Base-by-base conservation (phyloP, 805 yeast species). In the Monosporozyma servazzii region DNA sequence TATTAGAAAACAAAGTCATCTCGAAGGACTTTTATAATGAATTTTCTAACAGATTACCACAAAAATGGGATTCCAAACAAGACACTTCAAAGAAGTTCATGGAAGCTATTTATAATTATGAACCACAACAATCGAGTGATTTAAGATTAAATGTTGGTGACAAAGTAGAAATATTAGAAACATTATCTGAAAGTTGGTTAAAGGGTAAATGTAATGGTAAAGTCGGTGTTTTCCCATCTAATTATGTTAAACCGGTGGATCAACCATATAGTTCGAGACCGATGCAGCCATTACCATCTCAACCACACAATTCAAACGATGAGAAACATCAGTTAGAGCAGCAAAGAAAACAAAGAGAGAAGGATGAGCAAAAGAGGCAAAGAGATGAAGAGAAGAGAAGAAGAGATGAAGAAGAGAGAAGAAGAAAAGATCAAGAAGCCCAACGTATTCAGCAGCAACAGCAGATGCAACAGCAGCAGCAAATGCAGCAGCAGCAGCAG, bases 141-240 rank as follows among this genome's bases (percentile, higher is more conserved):
- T 70, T 91, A 59, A 69, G 65, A 5, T 72, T 91, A 20, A 59
- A 58, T 31, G 75, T 70, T 40, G 97, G 93, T 48, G 90, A 84
- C 54, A 80, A 76, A 59, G 66, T 91, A 45, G 77, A 77, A 29
- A 79, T 91, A 3, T 51, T 79, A 5, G 95, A 88, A 63, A 85
- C 80, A 59, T 74, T 84, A 46, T 85, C 90, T 21, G 76, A 77
- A 40, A 89, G 88, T 62, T 91, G 98, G 98, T 88, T 93, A 87
- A 84, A 79, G 63, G 98, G 98, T 44, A 69, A 71, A 15, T 63
- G 73, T 41, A 75, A 78, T 52, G 77, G 78, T 5, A 65, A 67
- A 31, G 76, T 77, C 7, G 98, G 98, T 39, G 82, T 89, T 60
- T 89, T 91, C 71, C 98, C 98, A 8, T 71, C 90, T 2, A 88